phyloP scores from a whole-genome alignment of 176 grass and related monocot species.

The Oryza australiensis region DNA sequence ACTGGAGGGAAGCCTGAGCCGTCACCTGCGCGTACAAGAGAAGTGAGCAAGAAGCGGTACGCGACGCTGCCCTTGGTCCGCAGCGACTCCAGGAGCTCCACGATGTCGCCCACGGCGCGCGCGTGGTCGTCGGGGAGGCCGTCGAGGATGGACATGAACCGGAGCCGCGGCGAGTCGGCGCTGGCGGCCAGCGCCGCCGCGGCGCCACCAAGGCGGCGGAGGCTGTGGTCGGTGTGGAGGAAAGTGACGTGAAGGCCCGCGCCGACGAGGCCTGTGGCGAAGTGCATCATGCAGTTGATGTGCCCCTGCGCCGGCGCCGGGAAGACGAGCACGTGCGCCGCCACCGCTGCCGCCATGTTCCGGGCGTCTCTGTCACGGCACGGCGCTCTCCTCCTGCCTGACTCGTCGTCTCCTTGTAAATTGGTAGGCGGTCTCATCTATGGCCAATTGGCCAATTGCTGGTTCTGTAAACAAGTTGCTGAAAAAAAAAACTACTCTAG shows the following conservation, averaged over 20 bases:
- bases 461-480: too few relatives aligned
- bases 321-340: not conserved
- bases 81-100: not conserved
- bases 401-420: too few relatives aligned
- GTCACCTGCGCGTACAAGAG: not conserved
- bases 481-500: too few relatives aligned
- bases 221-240: not conserved
- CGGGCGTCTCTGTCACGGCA: too few relatives aligned
- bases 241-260: not conserved
- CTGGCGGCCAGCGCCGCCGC: too few relatives aligned
- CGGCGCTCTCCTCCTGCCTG: too few relatives aligned
- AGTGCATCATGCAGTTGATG: not conserved
- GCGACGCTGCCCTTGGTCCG: not conserved
- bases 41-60: not conserved
- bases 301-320: not conserved
- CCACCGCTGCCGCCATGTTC: not conserved
- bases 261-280: not conserved
- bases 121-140: not conserved
- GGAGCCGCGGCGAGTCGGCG: not conserved
- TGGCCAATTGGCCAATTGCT: too few relatives aligned
- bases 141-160: not conserved
- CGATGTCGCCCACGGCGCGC: not conserved
- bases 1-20: constrained; percentile 18
- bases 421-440: too few relatives aligned
- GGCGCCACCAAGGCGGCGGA: not conserved